Evolutionary conservation across 345 rosid species (phyloP).

Genomic region (Fremontodendron californicum): DNA sequence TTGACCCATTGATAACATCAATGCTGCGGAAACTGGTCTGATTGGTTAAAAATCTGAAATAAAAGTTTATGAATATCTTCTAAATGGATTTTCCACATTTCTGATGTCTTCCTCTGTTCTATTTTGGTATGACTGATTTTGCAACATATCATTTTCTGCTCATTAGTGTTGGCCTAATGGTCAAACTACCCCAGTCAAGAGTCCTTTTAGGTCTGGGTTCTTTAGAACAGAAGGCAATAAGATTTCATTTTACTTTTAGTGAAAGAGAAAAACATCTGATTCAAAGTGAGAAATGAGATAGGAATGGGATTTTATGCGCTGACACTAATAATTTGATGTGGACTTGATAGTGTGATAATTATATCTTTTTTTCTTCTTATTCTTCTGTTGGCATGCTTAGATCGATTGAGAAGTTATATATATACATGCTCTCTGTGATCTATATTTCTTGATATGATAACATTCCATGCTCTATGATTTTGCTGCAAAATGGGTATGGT

Average conservation of each 20-base stretch:
- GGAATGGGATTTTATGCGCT: not conserved
- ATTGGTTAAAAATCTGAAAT: not conserved
- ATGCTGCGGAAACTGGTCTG: not conserved
- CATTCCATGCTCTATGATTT: not conserved
- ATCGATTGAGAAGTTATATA: not conserved
- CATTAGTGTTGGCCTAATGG: not conserved
- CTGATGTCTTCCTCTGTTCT: not conserved
- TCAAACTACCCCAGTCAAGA: not conserved
- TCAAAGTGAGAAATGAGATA: not conserved
- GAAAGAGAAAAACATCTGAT: not conserved
- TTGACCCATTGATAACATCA: not conserved
- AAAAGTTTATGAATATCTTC: not conserved
- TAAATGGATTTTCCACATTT: not conserved
- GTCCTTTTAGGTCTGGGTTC: not conserved
- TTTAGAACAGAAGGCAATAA: not conserved
- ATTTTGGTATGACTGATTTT: not conserved
- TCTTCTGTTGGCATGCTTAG: not conserved
- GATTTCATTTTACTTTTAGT: not conserved
- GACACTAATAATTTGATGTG: not conserved
- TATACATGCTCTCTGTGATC: not conserved
- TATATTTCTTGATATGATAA: not conserved
- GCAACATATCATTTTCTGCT: not conserved
- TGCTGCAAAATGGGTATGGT: not conserved
- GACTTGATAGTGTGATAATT: not conserved
- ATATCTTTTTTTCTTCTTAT: not conserved